phyloP scores from a whole-genome alignment of 768 basidiomycete genomes.

The Calocybe gangraenosa region DNA sequence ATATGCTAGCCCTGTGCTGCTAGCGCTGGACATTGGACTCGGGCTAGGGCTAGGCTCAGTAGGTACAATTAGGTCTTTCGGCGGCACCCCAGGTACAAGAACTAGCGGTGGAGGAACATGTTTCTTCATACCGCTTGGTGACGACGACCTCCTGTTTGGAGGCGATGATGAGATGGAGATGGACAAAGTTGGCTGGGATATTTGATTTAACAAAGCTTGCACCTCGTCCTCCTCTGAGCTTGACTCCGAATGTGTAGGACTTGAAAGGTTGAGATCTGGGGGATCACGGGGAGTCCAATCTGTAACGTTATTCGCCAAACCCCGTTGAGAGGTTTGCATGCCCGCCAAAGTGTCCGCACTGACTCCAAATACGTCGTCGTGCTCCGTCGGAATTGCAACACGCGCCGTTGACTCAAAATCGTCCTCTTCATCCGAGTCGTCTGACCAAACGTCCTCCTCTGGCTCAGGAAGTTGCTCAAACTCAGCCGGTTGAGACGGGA shows the following conservation, averaged over 20 bases:
- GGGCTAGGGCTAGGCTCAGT: conserved; percentile 15
- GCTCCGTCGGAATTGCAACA: conserved; percentile 36
- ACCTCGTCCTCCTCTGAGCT: conserved; percentile 38
- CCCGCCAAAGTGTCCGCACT: conserved; percentile 63
- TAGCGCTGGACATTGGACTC: conserved; percentile 34
- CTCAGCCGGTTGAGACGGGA: conserved; percentile 4
- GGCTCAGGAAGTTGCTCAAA: conserved; percentile 33
- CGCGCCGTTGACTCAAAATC: conserved; percentile 36
- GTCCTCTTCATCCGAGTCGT: conserved; percentile 25
- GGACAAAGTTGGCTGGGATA: conserved; percentile 30
- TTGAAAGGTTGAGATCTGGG: conserved; percentile 29
- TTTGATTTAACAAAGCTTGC: conserved; percentile 33
- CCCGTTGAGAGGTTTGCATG: conserved; percentile 30
- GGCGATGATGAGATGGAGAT: conserved; percentile 37
- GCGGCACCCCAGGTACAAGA: conserved; percentile 35
- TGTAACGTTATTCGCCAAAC: conserved; percentile 35
- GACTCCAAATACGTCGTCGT: conserved; percentile 61
- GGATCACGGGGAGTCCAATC: conserved; percentile 50
- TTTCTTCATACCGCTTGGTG: conserved; percentile 29
- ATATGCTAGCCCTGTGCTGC: conserved; percentile 43
- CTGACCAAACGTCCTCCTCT: conserved; percentile 14
- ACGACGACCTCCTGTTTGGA: conserved; percentile 30
- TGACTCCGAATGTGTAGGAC: conserved; percentile 20
- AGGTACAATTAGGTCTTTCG: conserved; percentile 28
- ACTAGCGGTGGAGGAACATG: conserved; percentile 58